Conservation (phyloP, 768 basidiomycete species). For the Russula virescens region DNA sequence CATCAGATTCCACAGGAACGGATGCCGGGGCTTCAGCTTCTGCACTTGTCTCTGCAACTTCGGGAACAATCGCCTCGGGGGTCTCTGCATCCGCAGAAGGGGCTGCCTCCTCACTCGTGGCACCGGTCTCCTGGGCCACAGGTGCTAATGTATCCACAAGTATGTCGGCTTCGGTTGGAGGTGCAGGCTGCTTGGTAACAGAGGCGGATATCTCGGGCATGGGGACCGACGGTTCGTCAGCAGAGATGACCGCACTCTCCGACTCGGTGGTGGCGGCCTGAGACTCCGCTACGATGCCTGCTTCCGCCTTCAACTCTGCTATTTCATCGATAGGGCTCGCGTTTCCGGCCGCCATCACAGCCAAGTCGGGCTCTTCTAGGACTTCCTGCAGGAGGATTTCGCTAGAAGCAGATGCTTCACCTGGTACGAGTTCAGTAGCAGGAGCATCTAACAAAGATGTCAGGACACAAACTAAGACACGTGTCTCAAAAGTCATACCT, state of each 20-base stretch:
- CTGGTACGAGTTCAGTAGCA: background rate
- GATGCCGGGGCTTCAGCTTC: background rate
- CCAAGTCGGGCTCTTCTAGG: background rate
- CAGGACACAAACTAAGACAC: background rate
- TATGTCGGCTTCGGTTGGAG: background rate
- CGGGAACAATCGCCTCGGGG: background rate
- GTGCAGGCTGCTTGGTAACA: background rate
- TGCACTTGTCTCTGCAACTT: background rate
- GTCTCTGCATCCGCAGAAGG: background rate
- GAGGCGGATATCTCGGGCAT: background rate
- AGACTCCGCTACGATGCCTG: background rate
- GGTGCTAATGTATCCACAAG: background rate
- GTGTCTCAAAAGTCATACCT: background rate
- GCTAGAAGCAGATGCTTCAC: background rate
- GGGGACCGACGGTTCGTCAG: background rate
- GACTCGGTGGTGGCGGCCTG: background rate
- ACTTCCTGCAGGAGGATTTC: background rate
- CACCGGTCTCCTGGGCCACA: background rate
- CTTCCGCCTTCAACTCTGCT: background rate
- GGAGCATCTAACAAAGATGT: constrained; percentile 3
- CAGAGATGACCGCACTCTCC: background rate
- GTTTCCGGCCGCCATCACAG: background rate
- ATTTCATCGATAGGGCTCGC: background rate
- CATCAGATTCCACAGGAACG: background rate
- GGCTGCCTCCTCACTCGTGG: background rate